Evolutionary conservation across 139 green algal species (phyloP).

Genomic region (Chlorella ohadii): DNA sequence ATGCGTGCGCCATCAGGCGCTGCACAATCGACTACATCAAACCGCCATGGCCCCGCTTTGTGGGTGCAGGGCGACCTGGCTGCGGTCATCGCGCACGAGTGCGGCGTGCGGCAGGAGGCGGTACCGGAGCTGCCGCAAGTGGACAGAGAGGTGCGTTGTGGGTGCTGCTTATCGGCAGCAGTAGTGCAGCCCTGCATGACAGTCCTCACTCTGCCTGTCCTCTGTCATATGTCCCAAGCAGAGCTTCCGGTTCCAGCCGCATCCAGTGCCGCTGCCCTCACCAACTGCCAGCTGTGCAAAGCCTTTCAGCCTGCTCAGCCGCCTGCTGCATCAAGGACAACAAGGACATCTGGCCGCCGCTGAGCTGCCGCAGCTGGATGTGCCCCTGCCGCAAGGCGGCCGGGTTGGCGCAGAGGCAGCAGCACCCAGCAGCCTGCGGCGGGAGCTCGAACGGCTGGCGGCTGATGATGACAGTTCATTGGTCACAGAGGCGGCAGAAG

Average conservation of each 20-base stretch:
- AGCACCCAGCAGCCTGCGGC: background rate
- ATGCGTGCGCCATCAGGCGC: too few species aligned
- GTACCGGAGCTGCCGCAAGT: background rate
- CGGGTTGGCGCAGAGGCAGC: background rate
- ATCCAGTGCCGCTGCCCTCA: background rate
- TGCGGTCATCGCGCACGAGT: background rate
- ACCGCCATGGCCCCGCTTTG: background rate
- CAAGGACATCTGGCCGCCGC: background rate
- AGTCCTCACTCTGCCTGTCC: background rate
- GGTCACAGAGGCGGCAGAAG: background rate
- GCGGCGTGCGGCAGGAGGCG: background rate
- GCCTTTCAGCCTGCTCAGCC: background rate
- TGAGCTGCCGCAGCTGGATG: background rate
- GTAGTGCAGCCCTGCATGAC: too few species aligned
- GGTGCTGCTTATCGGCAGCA: too few species aligned
- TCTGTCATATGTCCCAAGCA: background rate
- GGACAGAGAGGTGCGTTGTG: background rate
- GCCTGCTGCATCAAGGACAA: background rate
- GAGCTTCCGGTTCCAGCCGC: background rate
- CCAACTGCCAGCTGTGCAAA: background rate
- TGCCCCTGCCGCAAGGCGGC: background rate
- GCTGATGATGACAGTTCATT: background rate
- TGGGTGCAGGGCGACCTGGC: background rate
- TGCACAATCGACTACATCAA: too few species aligned
- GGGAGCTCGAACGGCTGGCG: background rate